These are phyloP conservation scores for Zelonia costaricensis DNA, from an alignment of 208 protist species.

Conservation along the genomic window DNA sequence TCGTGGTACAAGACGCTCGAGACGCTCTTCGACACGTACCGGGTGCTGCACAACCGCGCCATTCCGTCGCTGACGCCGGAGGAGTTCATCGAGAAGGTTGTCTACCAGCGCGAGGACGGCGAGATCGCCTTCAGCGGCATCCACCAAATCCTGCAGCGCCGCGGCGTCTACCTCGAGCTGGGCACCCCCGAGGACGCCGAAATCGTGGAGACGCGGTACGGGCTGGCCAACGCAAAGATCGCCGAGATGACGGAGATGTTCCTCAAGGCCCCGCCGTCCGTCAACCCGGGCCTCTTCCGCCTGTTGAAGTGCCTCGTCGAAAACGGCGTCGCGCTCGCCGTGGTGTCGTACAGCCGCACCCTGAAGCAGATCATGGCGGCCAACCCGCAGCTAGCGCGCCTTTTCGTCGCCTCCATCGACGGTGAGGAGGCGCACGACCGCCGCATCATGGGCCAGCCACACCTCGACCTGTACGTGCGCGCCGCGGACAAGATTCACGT, in stretches of 20 bases:
- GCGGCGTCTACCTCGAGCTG: slow-evolving; percentile 77
- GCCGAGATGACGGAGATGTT: slow-evolving; percentile 86
- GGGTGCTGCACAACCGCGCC: slow-evolving; percentile 67
- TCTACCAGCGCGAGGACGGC: slow-evolving; percentile 77
- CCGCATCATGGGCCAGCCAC: slow-evolving; percentile 73
- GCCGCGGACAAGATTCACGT: slow-evolving; percentile 90
- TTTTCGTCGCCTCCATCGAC: slow-evolving; percentile 83
- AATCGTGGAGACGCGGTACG: slow-evolving; percentile 90
- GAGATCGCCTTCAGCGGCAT: slow-evolving; percentile 89
- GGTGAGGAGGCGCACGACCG: slow-evolving; percentile 86
- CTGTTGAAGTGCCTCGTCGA: slow-evolving; percentile 59
- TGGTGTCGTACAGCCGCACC: slow-evolving; percentile 84
- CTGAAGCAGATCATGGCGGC: slow-evolving; percentile 62
- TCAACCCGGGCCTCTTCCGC: slow-evolving; percentile 57
- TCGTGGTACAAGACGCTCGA: slow-evolving; percentile 86
- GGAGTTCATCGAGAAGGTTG: slow-evolving; percentile 84
- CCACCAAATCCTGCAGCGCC: slow-evolving; percentile 71
- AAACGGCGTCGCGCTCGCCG: slow-evolving; percentile 63
- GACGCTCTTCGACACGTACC: slow-evolving; percentile 86
- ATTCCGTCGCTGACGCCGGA: slow-evolving; percentile 79
- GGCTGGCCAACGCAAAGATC: slow-evolving; percentile 88
- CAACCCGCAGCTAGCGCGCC: slow-evolving; percentile 53
- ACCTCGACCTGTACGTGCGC: slow-evolving; percentile 76
- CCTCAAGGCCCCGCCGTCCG: slow-evolving; percentile 37
- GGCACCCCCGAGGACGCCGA: slow-evolving; percentile 86